A percentile compares a stretch with the other conserved stretches of the same genome.
Evolutionary conservation across 202 grass and related monocot genomes (phyloP).

Genomic region (Schoenoplectus triqueter): DNA sequence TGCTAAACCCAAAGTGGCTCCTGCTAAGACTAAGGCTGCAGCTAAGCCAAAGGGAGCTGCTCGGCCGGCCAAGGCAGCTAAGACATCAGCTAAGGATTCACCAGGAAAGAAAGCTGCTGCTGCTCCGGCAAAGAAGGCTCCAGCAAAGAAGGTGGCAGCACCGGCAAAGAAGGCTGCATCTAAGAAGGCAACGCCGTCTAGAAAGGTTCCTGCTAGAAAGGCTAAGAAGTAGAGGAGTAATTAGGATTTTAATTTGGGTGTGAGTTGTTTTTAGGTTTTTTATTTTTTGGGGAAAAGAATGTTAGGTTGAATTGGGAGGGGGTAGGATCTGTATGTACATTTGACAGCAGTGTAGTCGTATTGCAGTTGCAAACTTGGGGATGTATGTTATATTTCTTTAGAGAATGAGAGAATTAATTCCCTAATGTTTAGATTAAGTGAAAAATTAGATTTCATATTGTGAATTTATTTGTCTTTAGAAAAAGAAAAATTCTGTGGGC

Average conservation of each 20-base stretch:
- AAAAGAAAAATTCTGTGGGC: background rate
- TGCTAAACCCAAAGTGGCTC: background rate
- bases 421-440: constrained; percentile 2
- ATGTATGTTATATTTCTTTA: constrained; percentile 29
- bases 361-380: constrained; percentile 16
- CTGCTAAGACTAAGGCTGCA: constrained; percentile 25
- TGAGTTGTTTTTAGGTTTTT: constrained; percentile 24
- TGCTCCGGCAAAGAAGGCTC: constrained; percentile 35
- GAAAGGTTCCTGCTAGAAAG: constrained; percentile 46
- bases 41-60: constrained; percentile 16
- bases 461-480: background rate
- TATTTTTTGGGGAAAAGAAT: background rate
- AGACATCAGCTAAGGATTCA: constrained; percentile 48
- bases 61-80: constrained; percentile 27
- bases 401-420: constrained; percentile 32
- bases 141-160: constrained; percentile 34
- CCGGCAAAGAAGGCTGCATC: constrained; percentile 27
- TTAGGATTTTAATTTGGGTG: constrained; percentile 11
- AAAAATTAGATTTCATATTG: background rate
- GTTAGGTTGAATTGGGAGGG: constrained; percentile 16
- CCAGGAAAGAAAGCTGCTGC: constrained; percentile 27
- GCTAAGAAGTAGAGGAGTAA: constrained; percentile 66
- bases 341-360: constrained; percentile 43
- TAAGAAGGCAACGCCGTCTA: constrained; percentile 33
- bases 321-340: constrained; percentile 46